Percentiles rank a stretch among this genome's conserved stretches.
phyloP scores from a whole-genome alignment of 1,284 basidiomycete genomes.

The Bondarzewia mesenterica region DNA sequence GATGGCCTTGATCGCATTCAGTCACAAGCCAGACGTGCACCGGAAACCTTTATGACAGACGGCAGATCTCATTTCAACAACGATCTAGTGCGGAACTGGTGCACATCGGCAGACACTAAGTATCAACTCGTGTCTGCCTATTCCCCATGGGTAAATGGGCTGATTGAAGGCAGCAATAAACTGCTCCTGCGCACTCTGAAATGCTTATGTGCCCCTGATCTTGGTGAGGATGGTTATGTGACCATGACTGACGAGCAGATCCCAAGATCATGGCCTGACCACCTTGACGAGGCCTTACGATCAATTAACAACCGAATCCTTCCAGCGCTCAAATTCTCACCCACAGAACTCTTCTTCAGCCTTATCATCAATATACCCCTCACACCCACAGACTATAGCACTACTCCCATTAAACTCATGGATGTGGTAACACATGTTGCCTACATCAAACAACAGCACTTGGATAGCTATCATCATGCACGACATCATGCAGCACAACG shows the following conservation, averaged over 20 bases:
- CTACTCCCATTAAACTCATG: neutral
- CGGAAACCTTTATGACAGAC: conserved; percentile 29
- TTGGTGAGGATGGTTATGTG: conserved; percentile 21
- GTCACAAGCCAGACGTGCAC: conserved; percentile 18
- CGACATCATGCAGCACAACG: conserved; percentile 11
- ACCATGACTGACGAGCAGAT: neutral
- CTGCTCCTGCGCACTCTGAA: conserved; percentile 21
- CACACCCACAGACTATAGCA: conserved; percentile 8
- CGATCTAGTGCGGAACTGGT: conserved; percentile 21
- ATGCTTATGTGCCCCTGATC: conserved; percentile 23
- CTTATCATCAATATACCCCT: conserved; percentile 17
- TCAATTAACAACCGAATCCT: conserved; percentile 20
- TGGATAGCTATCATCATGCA: conserved; percentile 19
- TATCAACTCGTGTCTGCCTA: conserved; percentile 25
- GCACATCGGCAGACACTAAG: conserved; percentile 15
- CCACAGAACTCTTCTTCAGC: conserved; percentile 22
- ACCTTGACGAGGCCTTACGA: conserved; percentile 22
- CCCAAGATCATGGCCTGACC: conserved; percentile 22
- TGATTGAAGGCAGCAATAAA: conserved; percentile 26
- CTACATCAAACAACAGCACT: conserved; percentile 21
- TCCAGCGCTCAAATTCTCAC: conserved; percentile 17
- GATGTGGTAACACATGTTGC: conserved; percentile 17
- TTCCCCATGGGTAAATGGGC: conserved; percentile 31
- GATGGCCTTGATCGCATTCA: conserved; percentile 14
- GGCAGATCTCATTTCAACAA: conserved; percentile 30